These are phyloP conservation scores for Metarhizium album DNA, from an alignment of 2,329 filamentous ascomycete species.

Conservation along the genomic window DNA sequence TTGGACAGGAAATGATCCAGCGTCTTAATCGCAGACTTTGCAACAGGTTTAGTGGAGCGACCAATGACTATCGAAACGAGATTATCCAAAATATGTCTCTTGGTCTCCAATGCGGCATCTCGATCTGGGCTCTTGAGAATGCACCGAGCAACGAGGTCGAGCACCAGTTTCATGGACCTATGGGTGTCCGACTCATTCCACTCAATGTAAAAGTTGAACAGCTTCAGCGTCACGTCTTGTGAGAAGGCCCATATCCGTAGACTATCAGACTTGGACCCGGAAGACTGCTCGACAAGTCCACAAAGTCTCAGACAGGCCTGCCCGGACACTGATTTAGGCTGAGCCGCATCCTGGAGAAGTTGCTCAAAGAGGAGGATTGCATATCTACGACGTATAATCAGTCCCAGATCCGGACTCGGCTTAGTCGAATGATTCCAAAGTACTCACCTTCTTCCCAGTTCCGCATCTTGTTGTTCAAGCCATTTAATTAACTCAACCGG, in stretches of 20 bases:
- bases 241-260: slow-evolving; percentile 42
- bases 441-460: slow-evolving; percentile 25
- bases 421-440: not conserved
- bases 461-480: slow-evolving; percentile 29
- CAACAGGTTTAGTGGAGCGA: slow-evolving; percentile 49
- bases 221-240: slow-evolving; percentile 31
- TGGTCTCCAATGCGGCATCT: slow-evolving; percentile 26
- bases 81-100: slow-evolving; percentile 35
- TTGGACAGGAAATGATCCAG: slow-evolving; percentile 57
- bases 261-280: slow-evolving; percentile 33
- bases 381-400: slow-evolving; percentile 10
- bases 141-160: slow-evolving; percentile 45
- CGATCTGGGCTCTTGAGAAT: slow-evolving; percentile 38
- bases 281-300: slow-evolving; percentile 50
- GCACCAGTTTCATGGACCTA: slow-evolving; percentile 50
- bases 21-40: slow-evolving; percentile 59
- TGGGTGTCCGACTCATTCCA: slow-evolving; percentile 58
- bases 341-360: slow-evolving; percentile 37
- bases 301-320: slow-evolving; percentile 48
- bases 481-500: slow-evolving; percentile 28
- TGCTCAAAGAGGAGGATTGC: slow-evolving; percentile 34
- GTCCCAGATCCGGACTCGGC: slow-evolving; percentile 9
- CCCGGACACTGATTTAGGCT: slow-evolving; percentile 44
- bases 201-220: slow-evolving; percentile 54
- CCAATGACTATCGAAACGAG: slow-evolving; percentile 50